Evolutionary conservation across 768 basidiomycete species (phyloP), one percentile per base, ranked within the genome.

Genomic region (Tulasnella sp.): DNA sequence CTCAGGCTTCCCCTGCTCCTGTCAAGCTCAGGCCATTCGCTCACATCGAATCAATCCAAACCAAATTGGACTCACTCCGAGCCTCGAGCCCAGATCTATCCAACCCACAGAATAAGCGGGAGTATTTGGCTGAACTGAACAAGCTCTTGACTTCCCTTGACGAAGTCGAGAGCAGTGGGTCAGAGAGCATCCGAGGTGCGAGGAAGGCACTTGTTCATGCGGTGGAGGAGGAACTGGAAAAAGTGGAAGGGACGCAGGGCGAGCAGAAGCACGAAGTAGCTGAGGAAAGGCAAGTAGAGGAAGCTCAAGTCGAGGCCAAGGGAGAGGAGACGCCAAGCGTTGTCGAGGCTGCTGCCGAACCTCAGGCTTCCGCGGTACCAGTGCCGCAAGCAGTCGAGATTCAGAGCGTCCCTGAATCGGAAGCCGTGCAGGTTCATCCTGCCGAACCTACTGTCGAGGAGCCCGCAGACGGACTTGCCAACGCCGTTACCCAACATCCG

Each of bases 71-170:
- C 21, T 72, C 83, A 9, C 83, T 89, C 46, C 87, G 87, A 80
- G 79, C 82, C 12, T 80, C 82, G 27, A 91, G 91, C 84, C 80
- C 83, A 21, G 86, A 86, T 74, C 89, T 90, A 18, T 85, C 88
- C 1, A 86, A 83, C 58, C 94, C 94, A 83, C 90, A 88, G 31
- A 84, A 88, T 0, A 84, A 94, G 31, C 91, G 91, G 84, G 87
- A 85, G 21, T 91, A 93, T 84, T 85, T 87, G 21, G 89, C 93
- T 81, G 86, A 87, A 71, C 87, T 94, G 44, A 89, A 89, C 78
- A 89, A 89, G 62, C 84, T 94, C 18, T 87, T 94, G n/a, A 87
- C 89, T 73, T 87, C 87, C 81, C 88, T 94, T 14, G 93, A 94
- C 82, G 89, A 88, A 0, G 88, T 94, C 31, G 89, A 92, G 82